A percentile compares a stretch with the other conserved stretches of the same genome.
Conservation (phyloP, 2,329 filamentous ascomycete genomes). For the Orbilia oligospora region DNA sequence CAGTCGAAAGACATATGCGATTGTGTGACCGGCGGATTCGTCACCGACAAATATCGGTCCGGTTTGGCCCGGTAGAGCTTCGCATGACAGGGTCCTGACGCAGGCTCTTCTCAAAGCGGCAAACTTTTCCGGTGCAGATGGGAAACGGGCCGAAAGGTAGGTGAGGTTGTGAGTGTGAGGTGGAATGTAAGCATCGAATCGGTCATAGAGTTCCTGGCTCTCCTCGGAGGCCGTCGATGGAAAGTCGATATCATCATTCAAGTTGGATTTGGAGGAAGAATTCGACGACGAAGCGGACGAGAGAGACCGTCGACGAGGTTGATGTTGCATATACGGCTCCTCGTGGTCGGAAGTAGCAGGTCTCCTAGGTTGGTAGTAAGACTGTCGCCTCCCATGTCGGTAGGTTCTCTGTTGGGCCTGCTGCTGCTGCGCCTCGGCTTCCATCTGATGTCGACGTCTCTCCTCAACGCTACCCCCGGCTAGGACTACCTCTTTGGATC, state of each 20-base stretch:
- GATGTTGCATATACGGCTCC: conserved; percentile 57
- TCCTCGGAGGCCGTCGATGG: conserved; percentile 55
- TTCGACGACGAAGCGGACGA: conserved; percentile 60
- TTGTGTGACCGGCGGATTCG: conserved; percentile 76
- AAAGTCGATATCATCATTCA: conserved; percentile 53
- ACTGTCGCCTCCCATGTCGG: conserved; percentile 61
- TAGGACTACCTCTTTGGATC: conserved; percentile 62
- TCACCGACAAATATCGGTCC: conserved; percentile 80
- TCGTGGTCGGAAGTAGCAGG: conserved; percentile 58
- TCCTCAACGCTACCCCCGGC: conserved; percentile 59
- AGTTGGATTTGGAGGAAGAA: conserved; percentile 55
- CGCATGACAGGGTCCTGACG: conserved; percentile 76
- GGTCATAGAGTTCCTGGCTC: conserved; percentile 53
- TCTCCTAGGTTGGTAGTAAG: conserved; percentile 55
- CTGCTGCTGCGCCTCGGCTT: conserved; percentile 59
- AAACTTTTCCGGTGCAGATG: conserved; percentile 75
- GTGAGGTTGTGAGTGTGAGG: conserved; percentile 77
- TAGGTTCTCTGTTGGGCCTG: conserved; percentile 59
- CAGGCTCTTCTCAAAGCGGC: conserved; percentile 78
- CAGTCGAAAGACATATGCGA: conserved; percentile 79
- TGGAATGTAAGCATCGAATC: conserved; percentile 63
- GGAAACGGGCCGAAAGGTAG: conserved; percentile 79
- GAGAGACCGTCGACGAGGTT: conserved; percentile 52
- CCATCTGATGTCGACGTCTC: conserved; percentile 59
- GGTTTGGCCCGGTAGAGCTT: conserved; percentile 75